phyloP scores from a whole-genome alignment of 805 yeast genomes.

The Komagataella phaffii region DNA sequence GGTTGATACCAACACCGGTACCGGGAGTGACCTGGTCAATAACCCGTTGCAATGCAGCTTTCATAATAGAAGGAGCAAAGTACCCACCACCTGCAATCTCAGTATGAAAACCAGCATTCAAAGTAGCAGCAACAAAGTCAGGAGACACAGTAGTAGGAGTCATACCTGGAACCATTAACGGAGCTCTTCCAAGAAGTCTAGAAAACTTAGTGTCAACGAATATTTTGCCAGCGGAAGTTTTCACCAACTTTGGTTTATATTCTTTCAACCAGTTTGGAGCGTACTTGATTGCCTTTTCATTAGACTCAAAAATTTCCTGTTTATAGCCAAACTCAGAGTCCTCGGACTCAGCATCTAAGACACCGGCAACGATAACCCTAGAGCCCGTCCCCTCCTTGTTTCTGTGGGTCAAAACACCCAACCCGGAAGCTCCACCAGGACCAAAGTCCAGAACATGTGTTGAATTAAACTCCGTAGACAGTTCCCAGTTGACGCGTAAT shows the following conservation, averaged over 20 bases:
- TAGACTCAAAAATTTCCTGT: constrained; percentile 80
- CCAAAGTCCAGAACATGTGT: constrained; percentile 95
- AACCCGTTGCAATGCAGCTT: constrained; percentile 62
- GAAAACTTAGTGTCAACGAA: constrained; percentile 93
- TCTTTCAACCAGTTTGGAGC: constrained; percentile 88
- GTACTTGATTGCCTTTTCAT: constrained; percentile 50
- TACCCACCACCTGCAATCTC: constrained; percentile 99
- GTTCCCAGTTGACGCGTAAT: constrained; percentile 91
- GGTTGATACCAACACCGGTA: constrained; percentile 80
- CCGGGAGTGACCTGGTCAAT: constrained; percentile 67
- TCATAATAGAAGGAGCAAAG: constrained; percentile 60
- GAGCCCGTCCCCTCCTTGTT: constrained; percentile 98
- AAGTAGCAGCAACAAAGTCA: constrained; percentile 84
- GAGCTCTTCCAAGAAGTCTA: constrained; percentile 84
- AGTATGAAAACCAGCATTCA: constrained; percentile 93
- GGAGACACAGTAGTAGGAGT: constrained; percentile 96
- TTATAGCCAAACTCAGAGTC: constrained; percentile 91
- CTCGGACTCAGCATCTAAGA: constrained; percentile 49
- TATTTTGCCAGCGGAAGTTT: constrained; percentile 58
- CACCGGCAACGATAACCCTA: constrained; percentile 88
- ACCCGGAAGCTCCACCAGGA: constrained; percentile 96
- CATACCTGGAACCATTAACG: constrained; percentile 98
- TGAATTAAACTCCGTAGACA: constrained; percentile 65
- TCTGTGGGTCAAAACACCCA: constrained; percentile 92
- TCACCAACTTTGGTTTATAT: constrained; percentile 74